Base-by-base conservation (phyloP, 805 yeast genomes). In the Grigorovia humatica region DNA sequence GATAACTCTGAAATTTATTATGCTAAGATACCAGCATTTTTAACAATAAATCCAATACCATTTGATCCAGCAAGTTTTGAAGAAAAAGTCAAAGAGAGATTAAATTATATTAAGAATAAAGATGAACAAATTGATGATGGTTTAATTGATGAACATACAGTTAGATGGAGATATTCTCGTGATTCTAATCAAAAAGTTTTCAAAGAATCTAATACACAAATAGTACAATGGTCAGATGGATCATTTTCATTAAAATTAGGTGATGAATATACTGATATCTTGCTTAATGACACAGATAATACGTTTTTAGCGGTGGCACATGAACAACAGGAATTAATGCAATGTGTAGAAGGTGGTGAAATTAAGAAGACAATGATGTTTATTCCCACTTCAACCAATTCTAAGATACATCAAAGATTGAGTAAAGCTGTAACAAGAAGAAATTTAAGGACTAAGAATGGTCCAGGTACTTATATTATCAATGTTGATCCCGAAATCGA, bases 221-320 rank as follows among this genome's bases (percentile, higher is more conserved):
- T 91, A 52, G 78, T 93, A 40, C 85, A 88, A 66, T 93, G 99
- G 99, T 84, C 85, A 51, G 98, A 93, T 68, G 99, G 99, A 1
- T 75, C 88, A 4, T 70, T 81, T 55, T 89, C 97, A 1, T 72
- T 93, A 58, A 90, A 88, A 62, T 71, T 93, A 42, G 99, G 99
- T 35, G 75, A 77, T 47, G 99, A 93, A 68, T 75, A 83, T 56
- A 91, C 90, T 60, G 97, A 91, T 63, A 81, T 88, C 53, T 73
- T 81, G 51, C 69, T 77, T 11, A 79, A 80, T 52, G 80, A 83
- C 9, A 71, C 81, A 43, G 80, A 78, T 49, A 95, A 89, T 62
- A 81, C 85, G 35, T 80, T 85, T 51, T 72, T 93, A 48, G 82
- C 86, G 1, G 77, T 79, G 30, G 79, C 88, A 35, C 85, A 84